Conservation (phyloP, 192 early-diverging fungal species). For the Backusella tarrabulga region DNA sequence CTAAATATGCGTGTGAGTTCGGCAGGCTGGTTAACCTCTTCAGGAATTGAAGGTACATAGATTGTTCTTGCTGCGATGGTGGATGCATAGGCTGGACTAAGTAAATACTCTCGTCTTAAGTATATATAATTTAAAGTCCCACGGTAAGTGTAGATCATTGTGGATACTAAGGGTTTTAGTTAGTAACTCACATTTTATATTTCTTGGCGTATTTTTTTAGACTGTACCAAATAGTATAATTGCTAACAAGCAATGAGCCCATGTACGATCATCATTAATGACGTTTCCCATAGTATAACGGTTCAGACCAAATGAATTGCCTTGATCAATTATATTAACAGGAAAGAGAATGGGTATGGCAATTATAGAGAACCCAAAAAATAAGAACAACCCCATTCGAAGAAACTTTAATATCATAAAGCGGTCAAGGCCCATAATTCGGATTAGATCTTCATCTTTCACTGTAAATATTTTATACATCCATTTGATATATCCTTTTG, state of each 20-base stretch:
- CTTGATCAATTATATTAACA: constrained; percentile 58
- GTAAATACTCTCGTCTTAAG: constrained; percentile 63
- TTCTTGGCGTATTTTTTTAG: background rate
- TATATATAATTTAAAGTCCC: constrained; percentile 58
- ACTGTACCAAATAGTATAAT: constrained; percentile 50
- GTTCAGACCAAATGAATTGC: constrained; percentile 47
- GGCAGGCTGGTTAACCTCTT: constrained; percentile 44
- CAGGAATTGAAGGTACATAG: constrained; percentile 68
- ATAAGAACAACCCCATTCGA: constrained; percentile 63
- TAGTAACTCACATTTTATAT: background rate
- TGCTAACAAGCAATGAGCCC: constrained; percentile 67
- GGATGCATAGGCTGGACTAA: constrained; percentile 44
- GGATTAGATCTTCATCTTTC: constrained; percentile 55
- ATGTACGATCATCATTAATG: constrained; percentile 46
- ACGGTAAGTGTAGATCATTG: constrained; percentile 41
- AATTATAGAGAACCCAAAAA: constrained; percentile 54
- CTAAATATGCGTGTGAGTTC: constrained; percentile 53
- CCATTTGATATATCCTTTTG: constrained; percentile 59
- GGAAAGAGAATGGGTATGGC: constrained; percentile 68
- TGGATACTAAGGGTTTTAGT: background rate
- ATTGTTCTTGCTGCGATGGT: constrained; percentile 59
- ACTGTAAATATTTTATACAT: constrained; percentile 50
- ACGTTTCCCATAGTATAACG: constrained; percentile 77
- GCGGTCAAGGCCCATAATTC: constrained; percentile 65
- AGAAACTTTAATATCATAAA: constrained; percentile 80